Evolutionary conservation across 768 basidiomycete species (phyloP), one percentile per base, ranked within the genome.

Genomic region (Krasilnikovozyma curviuscula): DNA sequence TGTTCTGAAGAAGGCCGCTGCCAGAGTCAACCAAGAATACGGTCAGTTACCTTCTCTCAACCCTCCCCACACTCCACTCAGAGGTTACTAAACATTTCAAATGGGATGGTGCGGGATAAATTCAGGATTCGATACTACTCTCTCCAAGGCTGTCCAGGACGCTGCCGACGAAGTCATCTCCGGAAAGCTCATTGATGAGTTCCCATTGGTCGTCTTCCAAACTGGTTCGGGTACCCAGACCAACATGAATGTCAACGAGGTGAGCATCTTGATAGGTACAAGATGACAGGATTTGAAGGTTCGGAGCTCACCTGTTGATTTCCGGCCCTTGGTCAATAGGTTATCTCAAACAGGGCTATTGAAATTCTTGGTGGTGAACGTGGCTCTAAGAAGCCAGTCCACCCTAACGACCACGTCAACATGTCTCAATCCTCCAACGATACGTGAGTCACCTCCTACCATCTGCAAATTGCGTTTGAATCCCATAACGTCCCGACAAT

Each of bases 181-280:
- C 38, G 91, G 89, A 44, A 83, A 86, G 63, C 73, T 98, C 50
- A 72, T 80, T 19, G 88, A 88, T 56, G 83, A 98, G 67, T 98
- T 98, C 69, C 93, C 93, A 23, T 70, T 98, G 32, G 93, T 98
- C 31, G 89, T 98, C 34, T 98, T 95, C 75, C 93, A 98, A 67
- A 98, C 93, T 21, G 93, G 93, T 51, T 89, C 84, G 48, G 93
- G 93, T 18, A 98, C 93, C 1, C 93, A 98, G 66, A 89, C 83
- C 61, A 98, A 98, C 70, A 98, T 98, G 93, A 98, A 84, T 65
- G 84, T 76, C 52, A 98, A 98, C 64, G 93, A 98, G 75, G 85
- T 81, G 34, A 21, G 65, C 46, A 1, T 13, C 2, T 8, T 13
- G n/a, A n/a, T n/a, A n/a, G n/a, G n/a, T n/a, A n/a, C n/a, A n/a